phyloP scores from a whole-genome alignment of 2,329 filamentous ascomycete species.

The Chalara sp. region DNA sequence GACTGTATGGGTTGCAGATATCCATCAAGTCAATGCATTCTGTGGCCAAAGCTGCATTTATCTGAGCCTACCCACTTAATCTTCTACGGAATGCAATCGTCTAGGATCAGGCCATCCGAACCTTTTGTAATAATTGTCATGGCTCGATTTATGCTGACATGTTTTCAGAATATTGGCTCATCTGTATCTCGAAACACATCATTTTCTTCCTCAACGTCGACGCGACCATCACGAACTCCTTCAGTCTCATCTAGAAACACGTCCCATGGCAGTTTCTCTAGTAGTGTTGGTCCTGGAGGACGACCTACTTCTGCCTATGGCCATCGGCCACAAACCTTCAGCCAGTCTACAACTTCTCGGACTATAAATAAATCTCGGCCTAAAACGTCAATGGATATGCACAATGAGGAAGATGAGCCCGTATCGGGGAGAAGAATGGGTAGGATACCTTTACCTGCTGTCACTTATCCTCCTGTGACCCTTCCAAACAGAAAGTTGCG shows the following conservation, averaged over 20 bases:
- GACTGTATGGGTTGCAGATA: too few relatives aligned
- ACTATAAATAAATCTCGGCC: constrained; percentile 33
- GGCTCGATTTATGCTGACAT: too few relatives aligned
- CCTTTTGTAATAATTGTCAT: too few relatives aligned
- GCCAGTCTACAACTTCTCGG: constrained; percentile 40
- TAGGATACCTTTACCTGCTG: constrained; percentile 31
- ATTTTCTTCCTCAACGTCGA: constrained; percentile 32
- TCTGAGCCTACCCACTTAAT: too few relatives aligned
- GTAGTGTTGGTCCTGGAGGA: constrained; percentile 46
- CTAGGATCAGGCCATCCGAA: too few relatives aligned
- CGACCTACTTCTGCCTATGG: constrained; percentile 37
- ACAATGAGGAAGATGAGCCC: constrained; percentile 27
- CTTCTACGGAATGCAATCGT: too few relatives aligned
- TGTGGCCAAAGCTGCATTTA: too few relatives aligned
- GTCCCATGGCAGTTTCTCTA: constrained; percentile 44
- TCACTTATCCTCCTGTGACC: constrained; percentile 25
- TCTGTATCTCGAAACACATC: constrained; percentile 17
- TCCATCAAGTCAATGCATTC: too few relatives aligned
- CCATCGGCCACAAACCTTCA: constrained; percentile 40
- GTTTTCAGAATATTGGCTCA: too few relatives aligned
- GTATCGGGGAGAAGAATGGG: constrained; percentile 41
- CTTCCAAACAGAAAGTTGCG: constrained; percentile 20
- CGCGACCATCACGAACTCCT: constrained; percentile 36
- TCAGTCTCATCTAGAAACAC: constrained; percentile 35
- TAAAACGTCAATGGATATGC: constrained; percentile 31